A percentile compares a stretch with the other conserved stretches of the same genome.
These are phyloP conservation scores for Wickerhamomyces pijperi DNA, from an alignment of 805 yeast genomes.

Conservation along the genomic window DNA sequence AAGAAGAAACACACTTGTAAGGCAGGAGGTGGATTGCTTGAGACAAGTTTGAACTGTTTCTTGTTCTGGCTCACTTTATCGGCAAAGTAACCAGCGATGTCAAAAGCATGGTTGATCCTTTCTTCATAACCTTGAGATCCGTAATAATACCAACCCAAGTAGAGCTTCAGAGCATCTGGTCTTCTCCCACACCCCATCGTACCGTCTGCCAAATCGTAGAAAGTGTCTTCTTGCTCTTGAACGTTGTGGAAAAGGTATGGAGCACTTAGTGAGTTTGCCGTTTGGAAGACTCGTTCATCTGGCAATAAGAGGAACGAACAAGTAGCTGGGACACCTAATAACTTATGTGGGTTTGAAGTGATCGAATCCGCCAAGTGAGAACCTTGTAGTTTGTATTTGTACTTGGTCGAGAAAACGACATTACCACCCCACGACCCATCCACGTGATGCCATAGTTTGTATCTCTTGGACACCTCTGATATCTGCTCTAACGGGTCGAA, in stretches of 20 bases:
- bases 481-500: slow-evolving; percentile 59
- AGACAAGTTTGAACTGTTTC: slow-evolving; percentile 44
- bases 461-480: slow-evolving; percentile 36
- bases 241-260: slow-evolving; percentile 68
- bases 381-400: slow-evolving; percentile 41
- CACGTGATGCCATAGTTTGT: slow-evolving; percentile 67
- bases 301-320: slow-evolving; percentile 68
- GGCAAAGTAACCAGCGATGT: slow-evolving; percentile 53
- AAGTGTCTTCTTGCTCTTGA: slow-evolving; percentile 37
- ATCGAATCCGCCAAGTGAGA: slow-evolving; percentile 59
- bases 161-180: slow-evolving; percentile 70
- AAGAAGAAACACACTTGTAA: slow-evolving; percentile 78
- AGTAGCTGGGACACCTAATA: slow-evolving; percentile 79
- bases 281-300: slow-evolving; percentile 50
- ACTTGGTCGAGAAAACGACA: slow-evolving; percentile 48
- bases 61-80: slow-evolving; percentile 21
- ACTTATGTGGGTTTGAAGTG: slow-evolving; percentile 78
- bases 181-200: slow-evolving; percentile 91
- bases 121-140: slow-evolving; percentile 55
- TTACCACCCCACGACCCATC: slow-evolving; percentile 94
- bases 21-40: slow-evolving; percentile 57
- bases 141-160: slow-evolving; percentile 72
- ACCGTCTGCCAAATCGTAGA: slow-evolving; percentile 74
- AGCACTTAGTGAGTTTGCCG: slow-evolving; percentile 66
- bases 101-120: slow-evolving; percentile 66